Evolutionary conservation across 345 rosid genomes (phyloP).

Genomic region (Cardamine occulta): DNA sequence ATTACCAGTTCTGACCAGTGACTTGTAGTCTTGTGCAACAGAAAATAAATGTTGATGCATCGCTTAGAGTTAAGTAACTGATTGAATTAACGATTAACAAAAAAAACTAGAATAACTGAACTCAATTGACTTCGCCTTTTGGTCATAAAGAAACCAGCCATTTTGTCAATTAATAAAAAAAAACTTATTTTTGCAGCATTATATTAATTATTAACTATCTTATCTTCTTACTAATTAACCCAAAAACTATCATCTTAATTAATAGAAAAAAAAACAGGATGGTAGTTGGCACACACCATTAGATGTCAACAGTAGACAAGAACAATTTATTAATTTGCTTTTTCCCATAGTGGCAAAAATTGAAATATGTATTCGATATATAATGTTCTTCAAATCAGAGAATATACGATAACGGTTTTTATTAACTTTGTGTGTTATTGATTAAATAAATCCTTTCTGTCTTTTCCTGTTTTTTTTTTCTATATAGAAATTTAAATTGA

Average conservation of each 20-base stretch:
- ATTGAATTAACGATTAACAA: no score
- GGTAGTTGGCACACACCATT: conserved; percentile 16
- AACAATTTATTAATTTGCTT: background rate
- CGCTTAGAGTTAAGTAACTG: no score
- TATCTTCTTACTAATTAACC: no score
- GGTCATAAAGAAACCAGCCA: background rate
- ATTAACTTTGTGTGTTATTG: conserved; percentile 17
- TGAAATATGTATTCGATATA: background rate
- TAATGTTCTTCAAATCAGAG: background rate
- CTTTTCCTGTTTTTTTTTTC: background rate
- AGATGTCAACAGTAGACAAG: background rate
- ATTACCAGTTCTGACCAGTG: no score
- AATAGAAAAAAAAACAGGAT: background rate
- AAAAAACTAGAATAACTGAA: no score
- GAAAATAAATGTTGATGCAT: no score
- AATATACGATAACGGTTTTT: background rate
- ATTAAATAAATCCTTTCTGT: conserved; percentile 30
- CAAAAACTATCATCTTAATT: no score
- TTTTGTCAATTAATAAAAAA: background rate
- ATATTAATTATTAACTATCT: background rate
- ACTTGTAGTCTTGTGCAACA: no score
- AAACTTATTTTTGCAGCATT: background rate
- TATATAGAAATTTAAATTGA: background rate
- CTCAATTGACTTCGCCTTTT: background rate
- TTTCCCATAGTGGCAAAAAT: background rate